phyloP scores from a whole-genome alignment of 1,284 basidiomycete species.

The Apiotrichum domesticum region DNA sequence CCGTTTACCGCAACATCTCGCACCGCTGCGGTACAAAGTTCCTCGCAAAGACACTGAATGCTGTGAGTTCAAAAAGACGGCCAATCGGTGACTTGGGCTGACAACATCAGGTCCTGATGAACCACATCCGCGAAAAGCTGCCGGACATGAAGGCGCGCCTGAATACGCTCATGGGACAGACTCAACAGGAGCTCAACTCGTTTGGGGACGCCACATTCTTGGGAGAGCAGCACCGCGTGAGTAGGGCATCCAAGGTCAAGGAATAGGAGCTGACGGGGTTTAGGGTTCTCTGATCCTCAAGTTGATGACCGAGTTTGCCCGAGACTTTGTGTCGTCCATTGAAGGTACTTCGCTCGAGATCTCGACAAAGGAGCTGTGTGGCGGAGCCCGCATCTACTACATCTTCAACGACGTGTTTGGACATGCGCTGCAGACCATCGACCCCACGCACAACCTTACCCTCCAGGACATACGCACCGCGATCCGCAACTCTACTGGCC shows the following conservation, averaged over 20 bases:
- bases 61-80: conserved; percentile 53
- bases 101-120: conserved; percentile 71
- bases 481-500: conserved; percentile 96
- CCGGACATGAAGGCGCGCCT: conserved; percentile 99
- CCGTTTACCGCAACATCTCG: conserved; percentile 90
- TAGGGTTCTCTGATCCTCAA: conserved; percentile 84
- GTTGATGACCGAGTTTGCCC: conserved; percentile 98
- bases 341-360: conserved; percentile 97
- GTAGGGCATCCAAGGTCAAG: conserved; percentile 12
- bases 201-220: conserved; percentile 92
- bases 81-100: background rate
- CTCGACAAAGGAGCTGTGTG: conserved; percentile 96
- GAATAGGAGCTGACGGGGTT: conserved; percentile 31
- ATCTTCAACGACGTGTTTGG: conserved; percentile 99
- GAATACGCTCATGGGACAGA: conserved; percentile 98
- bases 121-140: conserved; percentile 96
- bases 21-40: conserved; percentile 96
- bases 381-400: conserved; percentile 96
- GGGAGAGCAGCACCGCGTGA: conserved; percentile 78
- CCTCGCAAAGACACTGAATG: conserved; percentile 88
- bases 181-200: conserved; percentile 93
- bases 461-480: conserved; percentile 95
- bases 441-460: conserved; percentile 84
- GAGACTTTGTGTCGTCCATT: conserved; percentile 95
- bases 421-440: conserved; percentile 79